Evolutionary conservation across 2,329 filamentous ascomycete genomes (phyloP), one percentile per base, ranked within the genome.

Genomic region (Colletotrichum brevisporum): DNA sequence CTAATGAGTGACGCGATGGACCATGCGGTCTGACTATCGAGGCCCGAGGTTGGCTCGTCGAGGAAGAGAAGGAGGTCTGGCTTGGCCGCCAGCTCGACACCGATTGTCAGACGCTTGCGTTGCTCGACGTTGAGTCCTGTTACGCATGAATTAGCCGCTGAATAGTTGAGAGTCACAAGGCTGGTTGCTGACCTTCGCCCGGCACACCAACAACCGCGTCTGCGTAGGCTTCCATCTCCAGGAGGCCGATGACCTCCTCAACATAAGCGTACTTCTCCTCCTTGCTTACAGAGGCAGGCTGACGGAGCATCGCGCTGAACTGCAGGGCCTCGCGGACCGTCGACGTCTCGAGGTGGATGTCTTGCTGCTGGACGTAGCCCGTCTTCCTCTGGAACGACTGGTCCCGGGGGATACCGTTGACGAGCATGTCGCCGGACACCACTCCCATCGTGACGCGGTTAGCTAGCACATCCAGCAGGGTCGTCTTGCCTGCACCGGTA

Each of bases 1-100:
- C 81, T 76, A n/a, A 86, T 73, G 45, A 84, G 78, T 5, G 77
- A 77, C 71, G 84, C 81, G 51, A 85, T 82, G 5, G 80, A 82
- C 41, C 75, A 75, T 0, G 75, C 75, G 4, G 75, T 73, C 16
- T 77, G 75, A 0, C 75, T 74, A 50, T 86, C 84, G 3, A 83
- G 72, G 1, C 80, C 79, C 3, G 80, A 81, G 0, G 90, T 92
- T 0, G 90, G 90, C 73, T 92, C 90, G 72, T 92, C 90, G 6
- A 92, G 79, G 82, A 92, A 92, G 6, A 92, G 82, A 1, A 92
- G 80, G 13, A 43, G 41, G 0, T 90, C 83, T 0, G 90, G 90
- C 74, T 90, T 91, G 1, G 90, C 90, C 12, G 90, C 90, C 6
- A 93, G 79, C 73, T 93, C 91, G 0, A 92, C 90, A 58, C 88